Conservation (phyloP, 2,329 filamentous ascomycete species). For the Ceratocystis harringtonii region DNA sequence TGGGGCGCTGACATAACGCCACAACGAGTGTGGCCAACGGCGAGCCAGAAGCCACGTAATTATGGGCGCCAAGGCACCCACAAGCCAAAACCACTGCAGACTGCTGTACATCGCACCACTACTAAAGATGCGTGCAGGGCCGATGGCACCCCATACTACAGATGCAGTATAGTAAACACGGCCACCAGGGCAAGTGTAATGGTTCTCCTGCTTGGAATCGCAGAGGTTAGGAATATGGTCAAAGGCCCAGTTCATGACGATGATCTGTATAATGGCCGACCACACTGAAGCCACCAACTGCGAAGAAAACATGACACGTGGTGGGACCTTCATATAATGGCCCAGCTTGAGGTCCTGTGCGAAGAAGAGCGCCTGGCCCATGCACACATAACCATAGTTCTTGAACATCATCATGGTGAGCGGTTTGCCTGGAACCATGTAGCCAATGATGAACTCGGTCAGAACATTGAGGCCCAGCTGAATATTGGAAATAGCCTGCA, state of each 20-base stretch:
- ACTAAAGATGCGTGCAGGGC: conserved; percentile 54
- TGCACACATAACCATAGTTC: conserved; percentile 55
- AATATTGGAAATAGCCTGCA: conserved; percentile 46
- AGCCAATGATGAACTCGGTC: conserved; percentile 59
- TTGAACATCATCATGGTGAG: conserved; percentile 69
- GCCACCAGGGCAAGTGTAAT: conserved; percentile 41
- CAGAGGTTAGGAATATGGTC: conserved; percentile 48
- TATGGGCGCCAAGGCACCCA: conserved; percentile 47
- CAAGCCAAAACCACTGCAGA: conserved; percentile 57
- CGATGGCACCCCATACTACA: conserved; percentile 59
- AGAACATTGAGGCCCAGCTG: conserved; percentile 55
- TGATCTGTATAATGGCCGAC: conserved; percentile 47
- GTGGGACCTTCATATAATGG: conserved; percentile 53
- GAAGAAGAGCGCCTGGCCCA: conserved; percentile 51
- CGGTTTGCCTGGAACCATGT: conserved; percentile 55
- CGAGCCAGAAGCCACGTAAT: conserved; percentile 48
- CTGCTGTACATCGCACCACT: conserved; percentile 44
- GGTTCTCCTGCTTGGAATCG: conserved; percentile 34
- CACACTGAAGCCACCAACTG: conserved; percentile 45
- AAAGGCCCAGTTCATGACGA: conserved; percentile 52
- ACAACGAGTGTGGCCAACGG: conserved; percentile 43
- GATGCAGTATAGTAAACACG: conserved; percentile 52
- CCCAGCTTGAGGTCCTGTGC: conserved; percentile 51
- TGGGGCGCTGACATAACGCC: conserved; percentile 52
- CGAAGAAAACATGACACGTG: conserved; percentile 45